phyloP scores from a whole-genome alignment of 1,284 basidiomycete genomes.

The Coriolopsis trogii region DNA sequence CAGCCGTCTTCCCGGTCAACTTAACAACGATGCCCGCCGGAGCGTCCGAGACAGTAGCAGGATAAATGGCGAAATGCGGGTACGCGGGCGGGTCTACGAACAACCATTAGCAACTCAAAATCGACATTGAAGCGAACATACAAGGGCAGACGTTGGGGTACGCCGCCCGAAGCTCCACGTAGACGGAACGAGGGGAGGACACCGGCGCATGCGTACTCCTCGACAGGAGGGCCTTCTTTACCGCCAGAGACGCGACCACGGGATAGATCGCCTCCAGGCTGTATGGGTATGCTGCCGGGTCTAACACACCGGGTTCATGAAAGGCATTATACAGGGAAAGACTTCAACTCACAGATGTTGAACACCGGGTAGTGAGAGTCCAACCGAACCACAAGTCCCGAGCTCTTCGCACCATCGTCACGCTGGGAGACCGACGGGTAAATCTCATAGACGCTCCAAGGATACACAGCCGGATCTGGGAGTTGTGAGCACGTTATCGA shows the following conservation, averaged over 20 bases:
- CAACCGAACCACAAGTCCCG: slow-evolving; percentile 3
- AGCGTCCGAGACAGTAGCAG: no score
- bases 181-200: no score
- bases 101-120: no score
- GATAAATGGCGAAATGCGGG: no score
- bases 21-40: no score
- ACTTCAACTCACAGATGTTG: slow-evolving; percentile 20
- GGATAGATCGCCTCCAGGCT: slow-evolving; percentile 26
- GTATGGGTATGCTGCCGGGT: slow-evolving; percentile 30
- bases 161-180: slow-evolving; percentile 11
- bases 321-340: not conserved
- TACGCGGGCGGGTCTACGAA: no score
- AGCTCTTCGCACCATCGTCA: not conserved
- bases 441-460: slow-evolving; percentile 22
- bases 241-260: no score
- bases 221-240: no score
- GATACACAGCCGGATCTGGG: slow-evolving; percentile 26
- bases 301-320: slow-evolving; percentile 7
- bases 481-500: not conserved
- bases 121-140: no score
- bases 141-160: slow-evolving; percentile 29
- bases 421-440: slow-evolving; percentile 15
- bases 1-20: no score
- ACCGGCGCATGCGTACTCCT: no score
- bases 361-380: slow-evolving; percentile 17